phyloP scores from a whole-genome alignment of 2,329 filamentous ascomycete genomes.

The Penicillium fuscoglaucum region DNA sequence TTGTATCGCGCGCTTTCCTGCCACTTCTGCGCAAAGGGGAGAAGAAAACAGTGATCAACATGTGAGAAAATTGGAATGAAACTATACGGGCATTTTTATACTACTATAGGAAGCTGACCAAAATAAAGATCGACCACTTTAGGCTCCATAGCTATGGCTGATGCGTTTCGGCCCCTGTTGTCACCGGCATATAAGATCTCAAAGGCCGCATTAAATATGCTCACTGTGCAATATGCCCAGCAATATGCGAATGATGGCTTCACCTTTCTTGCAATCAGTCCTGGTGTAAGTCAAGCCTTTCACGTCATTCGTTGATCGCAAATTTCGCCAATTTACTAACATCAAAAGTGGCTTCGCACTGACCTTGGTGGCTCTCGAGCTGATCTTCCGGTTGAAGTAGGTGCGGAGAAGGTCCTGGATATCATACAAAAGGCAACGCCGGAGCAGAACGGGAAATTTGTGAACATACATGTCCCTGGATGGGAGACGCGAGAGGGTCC shows the following conservation, averaged over 20 bases:
- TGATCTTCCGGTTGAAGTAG: slow-evolving; percentile 44
- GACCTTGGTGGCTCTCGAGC: slow-evolving; percentile 45
- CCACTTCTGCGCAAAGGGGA: slow-evolving; percentile 41
- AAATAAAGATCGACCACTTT: slow-evolving; percentile 42
- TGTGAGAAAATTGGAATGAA: slow-evolving; percentile 34
- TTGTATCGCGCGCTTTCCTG: slow-evolving; percentile 43
- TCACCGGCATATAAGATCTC: slow-evolving; percentile 48
- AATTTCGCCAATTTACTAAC: not conserved
- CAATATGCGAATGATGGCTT: slow-evolving; percentile 44
- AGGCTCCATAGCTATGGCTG: slow-evolving; percentile 42
- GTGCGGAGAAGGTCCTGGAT: slow-evolving; percentile 40
- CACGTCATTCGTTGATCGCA: not conserved
- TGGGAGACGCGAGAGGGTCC: slow-evolving; percentile 41
- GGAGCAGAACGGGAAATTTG: slow-evolving; percentile 51
- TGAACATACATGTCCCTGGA: slow-evolving; percentile 43
- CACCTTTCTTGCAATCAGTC: slow-evolving; percentile 44
- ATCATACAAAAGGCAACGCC: slow-evolving; percentile 48
- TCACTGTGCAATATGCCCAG: slow-evolving; percentile 43
- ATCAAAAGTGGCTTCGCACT: slow-evolving; percentile 48
- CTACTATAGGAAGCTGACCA: not conserved
- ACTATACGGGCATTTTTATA: not conserved
- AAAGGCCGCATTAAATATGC: slow-evolving; percentile 52
- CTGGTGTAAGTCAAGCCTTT: slow-evolving; percentile 45
- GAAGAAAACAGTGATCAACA: slow-evolving; percentile 48
- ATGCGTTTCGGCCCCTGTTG: slow-evolving; percentile 29